Conservation (phyloP, 805 yeast genomes). For the Lipomyces yamadae region DNA sequence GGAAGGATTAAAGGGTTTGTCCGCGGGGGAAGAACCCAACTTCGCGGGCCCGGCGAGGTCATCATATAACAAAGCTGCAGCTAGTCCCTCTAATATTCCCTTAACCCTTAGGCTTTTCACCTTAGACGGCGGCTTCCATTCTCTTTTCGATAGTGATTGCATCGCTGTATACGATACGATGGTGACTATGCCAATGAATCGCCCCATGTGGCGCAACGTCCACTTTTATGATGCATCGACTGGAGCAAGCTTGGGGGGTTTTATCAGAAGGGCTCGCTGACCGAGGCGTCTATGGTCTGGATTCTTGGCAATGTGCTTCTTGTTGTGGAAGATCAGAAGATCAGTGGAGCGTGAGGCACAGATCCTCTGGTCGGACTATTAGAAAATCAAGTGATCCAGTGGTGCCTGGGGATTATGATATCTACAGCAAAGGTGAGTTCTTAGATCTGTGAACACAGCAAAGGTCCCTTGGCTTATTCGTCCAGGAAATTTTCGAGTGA, state of each 20-base stretch:
- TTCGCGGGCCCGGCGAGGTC: no score
- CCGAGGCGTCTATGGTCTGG: constrained; percentile 1
- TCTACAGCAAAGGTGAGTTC: constrained; percentile 5
- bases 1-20: no score
- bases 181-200: background rate
- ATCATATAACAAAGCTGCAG: no score
- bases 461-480: constrained; percentile 4
- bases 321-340: constrained; percentile 5
- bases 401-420: constrained; percentile 8
- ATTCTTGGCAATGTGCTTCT: constrained; percentile 7
- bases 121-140: no score
- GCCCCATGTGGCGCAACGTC: constrained; percentile 8
- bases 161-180: no score
- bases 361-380: constrained; percentile 8
- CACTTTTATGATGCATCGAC: constrained; percentile 10
- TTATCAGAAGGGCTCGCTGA: constrained; percentile 10
- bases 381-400: background rate
- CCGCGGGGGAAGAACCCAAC: no score
- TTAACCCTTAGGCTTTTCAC: no score
- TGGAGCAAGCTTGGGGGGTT: constrained; percentile 6
- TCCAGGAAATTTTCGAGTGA: constrained; percentile 7
- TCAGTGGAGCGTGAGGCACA: background rate
- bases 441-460: background rate
- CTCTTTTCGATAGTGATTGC: no score
- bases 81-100: background rate